phyloP scores from a whole-genome alignment of 2,329 filamentous ascomycete species.

The Tympanopsis confertula region DNA sequence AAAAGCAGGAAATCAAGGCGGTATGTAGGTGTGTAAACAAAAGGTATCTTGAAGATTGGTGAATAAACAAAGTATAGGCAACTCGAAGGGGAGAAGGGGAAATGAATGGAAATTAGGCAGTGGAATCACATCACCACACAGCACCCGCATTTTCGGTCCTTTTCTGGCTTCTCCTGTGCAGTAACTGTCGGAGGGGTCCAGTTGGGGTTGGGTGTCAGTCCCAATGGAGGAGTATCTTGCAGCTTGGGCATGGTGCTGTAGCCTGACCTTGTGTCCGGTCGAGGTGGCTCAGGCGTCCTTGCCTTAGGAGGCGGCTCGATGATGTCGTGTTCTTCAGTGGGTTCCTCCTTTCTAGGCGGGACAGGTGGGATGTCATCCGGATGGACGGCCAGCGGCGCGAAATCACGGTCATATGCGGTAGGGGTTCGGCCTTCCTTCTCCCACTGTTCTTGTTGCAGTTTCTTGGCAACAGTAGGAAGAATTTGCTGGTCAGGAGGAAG shows the following conservation, averaged over 20 bases:
- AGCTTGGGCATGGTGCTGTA: constrained; percentile 1
- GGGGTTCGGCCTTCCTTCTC: constrained; percentile 48
- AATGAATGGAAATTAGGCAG: neutral
- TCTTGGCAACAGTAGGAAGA: constrained; percentile 55
- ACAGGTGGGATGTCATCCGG: constrained; percentile 14
- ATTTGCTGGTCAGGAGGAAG: constrained; percentile 60
- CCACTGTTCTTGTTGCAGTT: constrained; percentile 56
- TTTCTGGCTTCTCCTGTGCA: neutral
- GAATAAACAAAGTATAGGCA: too few relatives aligned
- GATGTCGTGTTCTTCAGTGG: neutral
- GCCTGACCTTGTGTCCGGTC: neutral
- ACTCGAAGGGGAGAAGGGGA: neutral
- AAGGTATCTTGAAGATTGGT: neutral
- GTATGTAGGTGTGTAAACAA: too few relatives aligned
- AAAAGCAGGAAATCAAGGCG: neutral
- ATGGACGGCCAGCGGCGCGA: constrained; percentile 35
- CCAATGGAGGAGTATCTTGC: neutral
- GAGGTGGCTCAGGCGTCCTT: neutral
- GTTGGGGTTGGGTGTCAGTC: neutral
- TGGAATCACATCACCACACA: neutral
- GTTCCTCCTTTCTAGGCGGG: neutral
- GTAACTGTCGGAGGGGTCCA: neutral
- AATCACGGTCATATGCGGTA: constrained; percentile 47
- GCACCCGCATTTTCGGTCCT: neutral
- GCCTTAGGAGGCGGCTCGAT: neutral